Percentiles rank a stretch among this genome's conserved stretches.
Evolutionary conservation across 106 monocot genomes (phyloP).

Genomic region (Agapanthus africanus): DNA sequence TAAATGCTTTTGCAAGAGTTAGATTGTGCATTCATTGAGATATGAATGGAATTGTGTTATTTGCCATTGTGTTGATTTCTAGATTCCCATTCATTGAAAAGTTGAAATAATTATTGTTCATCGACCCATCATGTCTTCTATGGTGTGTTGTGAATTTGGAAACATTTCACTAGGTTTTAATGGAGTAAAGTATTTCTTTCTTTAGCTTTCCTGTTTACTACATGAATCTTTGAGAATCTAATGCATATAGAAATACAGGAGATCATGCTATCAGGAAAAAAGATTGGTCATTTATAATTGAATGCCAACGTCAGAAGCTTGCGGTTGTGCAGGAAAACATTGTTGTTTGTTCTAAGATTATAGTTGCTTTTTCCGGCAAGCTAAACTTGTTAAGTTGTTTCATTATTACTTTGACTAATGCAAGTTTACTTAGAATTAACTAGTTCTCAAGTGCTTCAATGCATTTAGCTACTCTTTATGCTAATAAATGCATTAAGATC

Average conservation of each 20-base stretch:
- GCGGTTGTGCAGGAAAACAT: not conserved
- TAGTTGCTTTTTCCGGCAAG: not conserved
- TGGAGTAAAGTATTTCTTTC: too few relatives aligned
- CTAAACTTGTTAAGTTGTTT: not conserved
- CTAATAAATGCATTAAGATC: too few relatives aligned
- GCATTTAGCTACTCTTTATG: too few relatives aligned
- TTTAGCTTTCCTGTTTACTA: too few relatives aligned
- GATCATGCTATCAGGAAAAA: too few relatives aligned
- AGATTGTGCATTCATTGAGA: not conserved
- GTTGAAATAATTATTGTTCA: not conserved
- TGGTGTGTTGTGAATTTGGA: too few relatives aligned
- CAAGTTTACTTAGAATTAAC: too few relatives aligned
- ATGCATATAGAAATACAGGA: too few relatives aligned
- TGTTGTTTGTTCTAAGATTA: not conserved
- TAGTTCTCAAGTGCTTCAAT: too few relatives aligned
- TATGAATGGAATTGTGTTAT: not conserved
- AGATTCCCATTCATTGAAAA: not conserved
- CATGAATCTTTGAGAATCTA: too few relatives aligned
- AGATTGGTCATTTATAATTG: not conserved
- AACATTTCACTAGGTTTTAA: too few relatives aligned
- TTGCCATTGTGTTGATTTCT: not conserved
- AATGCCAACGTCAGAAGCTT: not conserved
- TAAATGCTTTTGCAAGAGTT: not conserved
- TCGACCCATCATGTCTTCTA: not conserved
- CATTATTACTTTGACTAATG: not conserved